Evolutionary conservation across 1,284 basidiomycete species (phyloP).

Genomic region (Moesziomyces globuligerus): DNA sequence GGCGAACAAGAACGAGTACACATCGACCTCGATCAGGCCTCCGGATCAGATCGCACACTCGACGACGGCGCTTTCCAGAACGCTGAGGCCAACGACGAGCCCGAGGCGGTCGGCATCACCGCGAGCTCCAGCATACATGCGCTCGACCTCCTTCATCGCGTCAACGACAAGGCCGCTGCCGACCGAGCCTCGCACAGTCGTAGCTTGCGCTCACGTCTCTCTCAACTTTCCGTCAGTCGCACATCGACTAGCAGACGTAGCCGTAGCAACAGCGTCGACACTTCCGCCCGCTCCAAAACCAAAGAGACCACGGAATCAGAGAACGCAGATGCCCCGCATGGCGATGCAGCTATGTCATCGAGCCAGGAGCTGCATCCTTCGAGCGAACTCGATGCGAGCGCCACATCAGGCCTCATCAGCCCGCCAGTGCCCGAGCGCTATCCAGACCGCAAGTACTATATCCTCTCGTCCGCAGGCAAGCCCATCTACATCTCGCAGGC

Average conservation of each 20-base stretch:
- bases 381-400: background rate
- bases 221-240: conserved; percentile 29
- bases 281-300: background rate
- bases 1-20: background rate
- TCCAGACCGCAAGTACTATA: conserved; percentile 51
- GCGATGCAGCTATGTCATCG: background rate
- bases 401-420: background rate
- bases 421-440: conserved; percentile 12
- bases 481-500: conserved; percentile 56
- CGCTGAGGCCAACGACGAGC: conserved; percentile 17
- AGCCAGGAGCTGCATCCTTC: background rate
- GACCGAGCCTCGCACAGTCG: conserved; percentile 18
- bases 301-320: conserved; percentile 6
- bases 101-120: conserved; percentile 28
- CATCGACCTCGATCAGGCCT: no score
- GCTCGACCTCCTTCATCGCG: conserved; percentile 36
- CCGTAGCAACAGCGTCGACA: conserved; percentile 26
- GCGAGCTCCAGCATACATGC: conserved; percentile 36
- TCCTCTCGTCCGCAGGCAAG: conserved; percentile 58
- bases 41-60: background rate
- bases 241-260: conserved; percentile 17
- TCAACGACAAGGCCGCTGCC: conserved; percentile 39
- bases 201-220: conserved; percentile 21
- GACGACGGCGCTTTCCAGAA: conserved; percentile 27
- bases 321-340: background rate